Evolutionary conservation across 176 grass and related monocot species (phyloP).

Genomic region (Paspalum notatum): DNA sequence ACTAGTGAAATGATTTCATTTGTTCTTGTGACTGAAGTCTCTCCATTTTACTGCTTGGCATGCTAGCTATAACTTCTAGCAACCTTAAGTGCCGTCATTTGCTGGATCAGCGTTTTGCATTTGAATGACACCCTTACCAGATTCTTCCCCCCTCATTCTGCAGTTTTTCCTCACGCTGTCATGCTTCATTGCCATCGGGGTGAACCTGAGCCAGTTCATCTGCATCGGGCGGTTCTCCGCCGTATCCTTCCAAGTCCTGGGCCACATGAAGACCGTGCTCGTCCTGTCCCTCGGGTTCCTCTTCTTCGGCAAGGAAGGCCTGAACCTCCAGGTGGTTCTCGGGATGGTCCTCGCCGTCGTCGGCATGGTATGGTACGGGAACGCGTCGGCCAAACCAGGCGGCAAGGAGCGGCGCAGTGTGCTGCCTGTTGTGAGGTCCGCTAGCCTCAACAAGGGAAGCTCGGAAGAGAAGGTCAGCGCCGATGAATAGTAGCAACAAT

Average conservation of each 20-base stretch:
- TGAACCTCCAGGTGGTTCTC: constrained; percentile 76
- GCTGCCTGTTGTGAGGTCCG: constrained; percentile 49
- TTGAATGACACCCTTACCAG: not conserved
- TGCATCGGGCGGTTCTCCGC: constrained; percentile 90
- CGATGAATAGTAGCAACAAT: constrained; percentile 38
- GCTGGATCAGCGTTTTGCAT: constrained; percentile 14
- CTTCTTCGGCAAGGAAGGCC: constrained; percentile 87
- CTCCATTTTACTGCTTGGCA: not conserved
- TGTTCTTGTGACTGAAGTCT: not conserved
- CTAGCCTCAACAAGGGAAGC: constrained; percentile 45
- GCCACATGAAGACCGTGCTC: constrained; percentile 97
- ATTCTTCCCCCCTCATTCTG: not conserved
- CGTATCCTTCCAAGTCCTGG: constrained; percentile 90
- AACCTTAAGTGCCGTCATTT: not conserved
- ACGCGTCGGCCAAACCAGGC: constrained; percentile 75
- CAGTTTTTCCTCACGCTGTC: constrained; percentile 76
- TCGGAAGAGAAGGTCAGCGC: constrained; percentile 39
- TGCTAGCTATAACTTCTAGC: not conserved
- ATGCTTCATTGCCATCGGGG: constrained; percentile 82
- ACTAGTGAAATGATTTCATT: not conserved
- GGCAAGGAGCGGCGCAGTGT: constrained; percentile 66
- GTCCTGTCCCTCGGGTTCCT: constrained; percentile 83
- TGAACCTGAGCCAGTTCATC: constrained; percentile 95
- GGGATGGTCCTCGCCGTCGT: constrained; percentile 84
- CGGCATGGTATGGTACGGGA: constrained; percentile 94